These are phyloP conservation scores for Aureobasidium sp. DNA, from an alignment of 2,329 filamentous ascomycete species.

Conservation along the genomic window DNA sequence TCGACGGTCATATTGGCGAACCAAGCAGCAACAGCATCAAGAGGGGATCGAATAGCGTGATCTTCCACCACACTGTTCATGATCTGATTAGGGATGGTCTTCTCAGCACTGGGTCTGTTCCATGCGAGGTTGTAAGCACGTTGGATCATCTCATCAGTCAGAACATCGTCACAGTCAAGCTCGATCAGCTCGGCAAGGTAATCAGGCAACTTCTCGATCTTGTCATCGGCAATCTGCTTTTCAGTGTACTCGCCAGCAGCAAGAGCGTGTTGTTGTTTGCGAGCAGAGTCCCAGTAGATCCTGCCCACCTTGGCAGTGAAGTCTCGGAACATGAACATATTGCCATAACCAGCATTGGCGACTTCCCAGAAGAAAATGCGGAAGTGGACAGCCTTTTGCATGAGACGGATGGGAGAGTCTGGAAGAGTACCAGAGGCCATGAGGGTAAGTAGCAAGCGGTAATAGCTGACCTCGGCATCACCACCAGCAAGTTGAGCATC, in stretches of 20 bases:
- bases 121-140: conserved; percentile 84
- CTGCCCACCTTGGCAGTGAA: conserved; percentile 66
- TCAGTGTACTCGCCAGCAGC: conserved; percentile 21
- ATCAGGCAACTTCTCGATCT: conserved; percentile 62
- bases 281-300: conserved; percentile 73
- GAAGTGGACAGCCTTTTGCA: conserved; percentile 87
- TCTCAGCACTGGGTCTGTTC: conserved; percentile 67
- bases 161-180: conserved; percentile 71
- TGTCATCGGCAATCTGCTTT: conserved; percentile 31
- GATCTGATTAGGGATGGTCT: conserved; percentile 57
- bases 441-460: conserved; percentile 74
- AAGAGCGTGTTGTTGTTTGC: conserved; percentile 47
- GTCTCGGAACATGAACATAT: conserved; percentile 56
- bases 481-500: conserved; percentile 89
- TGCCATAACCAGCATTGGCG: conserved; percentile 56
- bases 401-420: conserved; percentile 70
- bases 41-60: conserved; percentile 70
- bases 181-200: conserved; percentile 70
- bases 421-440: conserved; percentile 83
- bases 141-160: conserved; percentile 69
- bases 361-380: conserved; percentile 80
- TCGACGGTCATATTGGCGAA: conserved; percentile 71
- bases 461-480: conserved; percentile 81
- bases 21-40: conserved; percentile 89
- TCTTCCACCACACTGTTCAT: conserved; percentile 83